Conservation (phyloP, 2,329 filamentous ascomycete genomes). For the Tolypocladium album region DNA sequence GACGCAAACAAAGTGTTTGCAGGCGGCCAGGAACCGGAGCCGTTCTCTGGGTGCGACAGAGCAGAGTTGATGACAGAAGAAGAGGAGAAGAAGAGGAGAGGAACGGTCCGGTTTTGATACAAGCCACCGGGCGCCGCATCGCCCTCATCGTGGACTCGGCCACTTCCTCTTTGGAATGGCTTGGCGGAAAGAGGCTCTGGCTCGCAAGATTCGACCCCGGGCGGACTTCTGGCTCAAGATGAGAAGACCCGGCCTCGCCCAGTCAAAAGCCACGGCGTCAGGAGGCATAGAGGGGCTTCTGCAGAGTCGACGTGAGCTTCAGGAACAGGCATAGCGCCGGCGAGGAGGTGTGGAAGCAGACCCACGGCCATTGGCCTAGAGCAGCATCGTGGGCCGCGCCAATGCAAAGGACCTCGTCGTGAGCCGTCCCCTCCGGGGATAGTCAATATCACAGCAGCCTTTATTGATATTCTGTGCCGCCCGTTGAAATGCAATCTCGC, state of each 20-base stretch:
- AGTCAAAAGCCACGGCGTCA: not conserved
- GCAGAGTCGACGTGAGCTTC: slow-evolving; percentile 6
- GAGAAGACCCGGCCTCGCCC: slow-evolving; percentile 4
- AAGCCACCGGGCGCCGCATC: slow-evolving; percentile 5
- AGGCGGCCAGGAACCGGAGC: slow-evolving; percentile 18
- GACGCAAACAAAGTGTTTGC: slow-evolving; percentile 27
- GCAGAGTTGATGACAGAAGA: slow-evolving; percentile 20
- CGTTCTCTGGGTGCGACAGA: slow-evolving; percentile 11
- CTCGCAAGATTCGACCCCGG: not conserved
- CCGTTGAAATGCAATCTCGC: not conserved
- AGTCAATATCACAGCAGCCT: not conserved
- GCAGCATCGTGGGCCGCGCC: not conserved
- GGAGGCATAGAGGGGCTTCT: not conserved
- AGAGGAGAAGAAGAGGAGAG: slow-evolving; percentile 3
- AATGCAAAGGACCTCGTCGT: not conserved
- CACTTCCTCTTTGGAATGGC: slow-evolving; percentile 4
- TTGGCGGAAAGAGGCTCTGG: not conserved
- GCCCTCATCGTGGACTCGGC: slow-evolving; percentile 7
- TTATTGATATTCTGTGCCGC: not conserved
- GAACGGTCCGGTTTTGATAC: slow-evolving; percentile 4
- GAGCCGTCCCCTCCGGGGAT: not conserved
- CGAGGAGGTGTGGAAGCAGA: slow-evolving; percentile 3
- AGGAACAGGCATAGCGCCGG: slow-evolving; percentile 21
- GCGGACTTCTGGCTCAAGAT: not conserved
- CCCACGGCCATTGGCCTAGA: slow-evolving; percentile 1